A percentile compares a stretch with the other conserved stretches of the same genome.
Conservation (phyloP, 1,139 yeast species). For the Yamadazyma pseudoaaseri region DNA sequence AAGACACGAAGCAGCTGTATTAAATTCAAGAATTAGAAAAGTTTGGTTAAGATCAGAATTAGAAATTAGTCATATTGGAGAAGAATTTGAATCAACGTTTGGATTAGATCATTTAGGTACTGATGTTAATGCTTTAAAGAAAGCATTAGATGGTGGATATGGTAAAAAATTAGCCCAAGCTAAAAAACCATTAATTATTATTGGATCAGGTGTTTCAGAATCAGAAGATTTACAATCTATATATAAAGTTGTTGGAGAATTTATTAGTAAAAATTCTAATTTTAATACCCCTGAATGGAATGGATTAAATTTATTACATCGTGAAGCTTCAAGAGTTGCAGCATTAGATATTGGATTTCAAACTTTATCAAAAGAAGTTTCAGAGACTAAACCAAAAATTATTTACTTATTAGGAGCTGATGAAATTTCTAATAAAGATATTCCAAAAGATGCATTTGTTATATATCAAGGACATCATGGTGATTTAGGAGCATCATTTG, state of each 20-base stretch:
- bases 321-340: slow-evolving; percentile 85
- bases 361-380: slow-evolving; percentile 49
- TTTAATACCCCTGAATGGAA: slow-evolving; percentile 78
- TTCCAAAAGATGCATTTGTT: slow-evolving; percentile 85
- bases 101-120: slow-evolving; percentile 64
- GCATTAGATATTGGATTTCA: slow-evolving; percentile 85
- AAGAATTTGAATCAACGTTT: slow-evolving; percentile 75
- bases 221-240: slow-evolving; percentile 64
- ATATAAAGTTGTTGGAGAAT: slow-evolving; percentile 61
- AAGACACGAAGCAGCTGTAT: slow-evolving; percentile 87
- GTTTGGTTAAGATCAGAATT: slow-evolving; percentile 73
- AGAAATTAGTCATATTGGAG: slow-evolving; percentile 72
- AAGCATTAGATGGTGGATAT: slow-evolving; percentile 64
- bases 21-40: slow-evolving; percentile 82
- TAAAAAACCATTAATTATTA: slow-evolving; percentile 72
- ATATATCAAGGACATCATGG: slow-evolving; percentile 94
- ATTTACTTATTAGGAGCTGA: slow-evolving; percentile 84
- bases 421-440: slow-evolving; percentile 65
- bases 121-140: slow-evolving; percentile 54
- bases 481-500: slow-evolving; percentile 84
- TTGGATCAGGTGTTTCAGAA: slow-evolving; percentile 80
- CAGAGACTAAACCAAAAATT: slow-evolving; percentile 63
- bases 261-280: slow-evolving; percentile 57
- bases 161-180: slow-evolving; percentile 72
- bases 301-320: slow-evolving; percentile 77